Base-by-base conservation (phyloP, 2,329 filamentous ascomycete genomes). In the Alternaria sp. region DNA sequence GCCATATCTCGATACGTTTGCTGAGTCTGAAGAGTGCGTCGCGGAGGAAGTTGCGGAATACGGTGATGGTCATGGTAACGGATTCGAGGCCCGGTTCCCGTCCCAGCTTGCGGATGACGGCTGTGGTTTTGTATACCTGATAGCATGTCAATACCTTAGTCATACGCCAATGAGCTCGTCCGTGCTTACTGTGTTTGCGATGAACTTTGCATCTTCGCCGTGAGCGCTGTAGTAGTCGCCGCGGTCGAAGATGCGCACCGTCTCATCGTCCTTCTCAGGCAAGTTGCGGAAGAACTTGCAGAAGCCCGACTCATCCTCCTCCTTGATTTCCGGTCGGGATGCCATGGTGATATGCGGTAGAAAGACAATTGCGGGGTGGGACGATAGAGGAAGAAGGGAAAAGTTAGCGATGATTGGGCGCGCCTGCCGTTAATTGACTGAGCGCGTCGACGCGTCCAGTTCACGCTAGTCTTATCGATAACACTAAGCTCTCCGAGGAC, bases 211-310 rank as follows among this genome's bases (percentile, higher is more conserved):
- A 88, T 96, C 90, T 61, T 93, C 87, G 50, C 92, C 93, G 75
- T 97, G 93, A n/a, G 94, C 92, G 6, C 95, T 97, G 80, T 97
- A 97, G 87, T 90, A 99, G 77, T 99, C 96, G 36, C 92, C 91
- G 68, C 96, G 89, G 75, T 98, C 94, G 77, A 98, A 98, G 63
- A 99, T 91, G 57, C 96, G 90, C 57, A 99, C 86, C 0, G 93
- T 94, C 58, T 92, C 91, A 43, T 89, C 86, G 71, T 89, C 88
- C 57, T 89, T 88, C 13, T 84, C 74, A 6, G 93, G 89, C 3
- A 99, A 86, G n/a, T 90, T 91, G 73, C 95, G 95, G 85, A 96
- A 99, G 83, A 93, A 97, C 72, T 91, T 93, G 83, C 98, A 97
- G 85, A 99, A 99, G 70, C 95, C 93, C 76, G 91, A 90, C 84